These are phyloP conservation scores for Catunica adiposa DNA, from an alignment of 2,329 filamentous ascomycete species.

Conservation along the genomic window DNA sequence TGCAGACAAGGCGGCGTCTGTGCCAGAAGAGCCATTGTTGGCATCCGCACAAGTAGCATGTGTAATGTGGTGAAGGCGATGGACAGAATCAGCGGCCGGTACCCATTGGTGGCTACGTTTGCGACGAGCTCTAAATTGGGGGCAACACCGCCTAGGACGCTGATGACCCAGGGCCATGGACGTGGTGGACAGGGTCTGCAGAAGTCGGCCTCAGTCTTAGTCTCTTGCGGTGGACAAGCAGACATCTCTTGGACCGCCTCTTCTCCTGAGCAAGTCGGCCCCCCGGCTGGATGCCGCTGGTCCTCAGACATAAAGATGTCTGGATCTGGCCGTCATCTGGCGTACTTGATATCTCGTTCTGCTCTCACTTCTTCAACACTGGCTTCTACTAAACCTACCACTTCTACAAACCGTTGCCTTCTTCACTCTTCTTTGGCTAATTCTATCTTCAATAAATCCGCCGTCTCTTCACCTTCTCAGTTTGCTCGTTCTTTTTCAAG, in stretches of 20 bases:
- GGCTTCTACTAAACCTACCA: neutral
- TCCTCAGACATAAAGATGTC: conserved; percentile 14
- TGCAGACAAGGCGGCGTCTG: conserved; percentile 13
- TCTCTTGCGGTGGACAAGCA: neutral
- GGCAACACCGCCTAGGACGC: neutral
- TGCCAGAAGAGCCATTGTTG: conserved; percentile 4
- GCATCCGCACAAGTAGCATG: neutral
- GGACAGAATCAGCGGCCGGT: neutral
- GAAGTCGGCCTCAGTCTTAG: neutral
- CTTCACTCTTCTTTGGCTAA: neutral
- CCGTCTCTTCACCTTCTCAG: neutral
- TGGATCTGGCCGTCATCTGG: conserved; percentile 7
- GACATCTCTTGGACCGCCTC: neutral
- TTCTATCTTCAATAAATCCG: neutral
- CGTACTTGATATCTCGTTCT: neutral
- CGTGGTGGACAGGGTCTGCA: conserved; percentile 10
- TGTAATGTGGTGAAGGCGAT: neutral
- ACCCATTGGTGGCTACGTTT: neutral
- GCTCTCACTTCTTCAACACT: conserved; percentile 8
- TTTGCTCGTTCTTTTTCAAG: neutral
- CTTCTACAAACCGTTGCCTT: neutral
- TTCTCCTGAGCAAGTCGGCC: conserved; percentile 3
- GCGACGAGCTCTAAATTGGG: neutral
- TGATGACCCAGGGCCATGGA: conserved; percentile 7
- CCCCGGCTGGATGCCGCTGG: conserved; percentile 5